Conservation (phyloP, 305 asterid species). For the Caryopteris hybrid region DNA sequence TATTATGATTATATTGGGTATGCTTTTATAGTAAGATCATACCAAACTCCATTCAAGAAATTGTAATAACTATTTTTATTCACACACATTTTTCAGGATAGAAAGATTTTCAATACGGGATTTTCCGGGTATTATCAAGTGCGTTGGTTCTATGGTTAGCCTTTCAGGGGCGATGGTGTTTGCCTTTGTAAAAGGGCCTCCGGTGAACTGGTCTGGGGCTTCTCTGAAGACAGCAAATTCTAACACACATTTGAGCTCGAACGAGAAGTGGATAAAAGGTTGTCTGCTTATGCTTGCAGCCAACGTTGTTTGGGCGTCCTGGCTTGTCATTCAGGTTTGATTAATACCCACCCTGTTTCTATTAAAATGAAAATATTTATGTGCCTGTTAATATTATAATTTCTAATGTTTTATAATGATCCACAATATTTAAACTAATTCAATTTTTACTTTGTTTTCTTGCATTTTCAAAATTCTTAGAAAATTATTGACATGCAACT, state of each 20-base stretch:
- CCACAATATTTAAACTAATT: too few species aligned
- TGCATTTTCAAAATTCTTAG: too few species aligned
- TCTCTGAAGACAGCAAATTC: not conserved
- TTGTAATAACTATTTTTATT: too few species aligned
- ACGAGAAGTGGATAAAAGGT: constrained; percentile 46
- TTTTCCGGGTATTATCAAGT: constrained; percentile 41
- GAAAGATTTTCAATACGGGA: constrained; percentile 40
- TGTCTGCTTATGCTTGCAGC: constrained; percentile 52
- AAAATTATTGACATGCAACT: too few species aligned
- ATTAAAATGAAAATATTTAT: too few species aligned
- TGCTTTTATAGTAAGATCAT: too few species aligned
- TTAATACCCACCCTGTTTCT: too few species aligned
- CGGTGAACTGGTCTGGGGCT: constrained; percentile 20
- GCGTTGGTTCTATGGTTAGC: constrained; percentile 38
- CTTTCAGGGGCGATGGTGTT: constrained; percentile 62
- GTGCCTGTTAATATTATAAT: too few species aligned
- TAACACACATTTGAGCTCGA: constrained; percentile 4
- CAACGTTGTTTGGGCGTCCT: constrained; percentile 46
- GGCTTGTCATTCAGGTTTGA: constrained; percentile 56
- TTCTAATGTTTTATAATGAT: too few species aligned
- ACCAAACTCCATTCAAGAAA: too few species aligned
- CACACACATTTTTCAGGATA: constrained; percentile 20
- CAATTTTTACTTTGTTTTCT: too few species aligned
- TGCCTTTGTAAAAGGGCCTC: constrained; percentile 57
- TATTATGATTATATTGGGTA: too few species aligned